Evolutionary conservation across 2,329 filamentous ascomycete species (phyloP), one percentile per base, ranked within the genome.

Genomic region (Arthrobotrys conoides): DNA sequence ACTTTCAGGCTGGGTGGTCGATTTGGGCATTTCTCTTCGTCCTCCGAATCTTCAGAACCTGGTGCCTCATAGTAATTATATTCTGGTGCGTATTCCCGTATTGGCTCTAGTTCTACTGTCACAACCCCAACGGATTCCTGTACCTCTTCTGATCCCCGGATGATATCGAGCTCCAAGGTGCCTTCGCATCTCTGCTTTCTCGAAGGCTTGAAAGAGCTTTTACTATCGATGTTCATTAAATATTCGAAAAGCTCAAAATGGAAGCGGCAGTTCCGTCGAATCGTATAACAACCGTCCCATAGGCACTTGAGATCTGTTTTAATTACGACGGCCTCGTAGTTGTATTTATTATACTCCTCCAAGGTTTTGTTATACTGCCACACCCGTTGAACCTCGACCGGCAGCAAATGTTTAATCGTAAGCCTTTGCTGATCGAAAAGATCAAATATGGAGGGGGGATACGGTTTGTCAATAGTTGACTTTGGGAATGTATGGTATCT

Each of bases 251-350:
- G 49, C 1, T 77, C 66, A 10, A 77, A 75, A 36, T 80, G 68
- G 38, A 80, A 81, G 9, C 80, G 68, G 38, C 80, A 82, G 12
- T 64, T 71, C n/a, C 80, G 70, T 27, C 79, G 80, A 14, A 82
- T 53, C 12, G 41, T 12, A 41, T 77, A 70, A 8, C 64, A 75
- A 10, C 38, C 38, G n/a, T 81, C 75, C 80, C 80, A 82, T 5
- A 82, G 73, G 22, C 65, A 71, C 12, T 65, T 65, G 16, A 76
- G 5, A 33, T 76, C 53, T 6, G 80, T 57, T 1, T 67, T 68
- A 16, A 82, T 64, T 10, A 80, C 78, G 0, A 81, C 78, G 0
- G 36, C 65, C 22, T 72, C 49, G 22, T 72, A 71, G 8, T 78
- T 63, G n/a, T 80, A 64, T 30, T 70, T 61, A 14, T 59, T 65